Evolutionary conservation across 2,329 filamentous ascomycete genomes (phyloP).

Genomic region (Calonectria pauciramosa): DNA sequence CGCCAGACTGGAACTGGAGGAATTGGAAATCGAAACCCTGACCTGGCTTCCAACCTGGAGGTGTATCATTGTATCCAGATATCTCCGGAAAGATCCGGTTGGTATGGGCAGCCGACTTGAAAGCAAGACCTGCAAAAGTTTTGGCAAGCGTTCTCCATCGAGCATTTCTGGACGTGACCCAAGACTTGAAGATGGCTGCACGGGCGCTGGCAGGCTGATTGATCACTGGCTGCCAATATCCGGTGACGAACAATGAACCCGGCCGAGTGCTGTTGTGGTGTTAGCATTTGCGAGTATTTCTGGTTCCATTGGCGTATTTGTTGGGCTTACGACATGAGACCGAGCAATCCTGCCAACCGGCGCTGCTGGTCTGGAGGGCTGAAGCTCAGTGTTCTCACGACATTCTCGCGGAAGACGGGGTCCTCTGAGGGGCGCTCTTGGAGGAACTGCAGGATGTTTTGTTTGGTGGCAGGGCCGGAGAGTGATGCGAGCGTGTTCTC

Average conservation of each 20-base stretch:
- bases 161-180: conserved; percentile 70
- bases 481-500: conserved; percentile 53
- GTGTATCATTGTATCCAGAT: conserved; percentile 70
- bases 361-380: conserved; percentile 51
- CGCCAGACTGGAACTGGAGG: conserved; percentile 64
- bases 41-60: conserved; percentile 63
- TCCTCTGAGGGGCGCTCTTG: conserved; percentile 64
- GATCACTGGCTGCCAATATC: conserved; percentile 73
- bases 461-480: conserved; percentile 54
- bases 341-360: conserved; percentile 56
- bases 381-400: conserved; percentile 58
- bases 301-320: background rate
- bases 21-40: conserved; percentile 71
- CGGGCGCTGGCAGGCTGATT: conserved; percentile 72
- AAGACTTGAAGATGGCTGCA: conserved; percentile 72
- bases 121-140: conserved; percentile 66
- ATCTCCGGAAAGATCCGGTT: conserved; percentile 68
- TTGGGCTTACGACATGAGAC: conserved; percentile 59
- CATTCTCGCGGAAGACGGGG: conserved; percentile 64
- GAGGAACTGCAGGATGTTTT: conserved; percentile 66
- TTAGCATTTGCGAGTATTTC: conserved; percentile 2
- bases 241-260: conserved; percentile 76
- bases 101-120: conserved; percentile 68
- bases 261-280: conserved; percentile 66
- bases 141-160: conserved; percentile 69